Base-by-base conservation (phyloP, 2,329 filamentous ascomycete species). In the Colletotrichum tofieldiae region DNA sequence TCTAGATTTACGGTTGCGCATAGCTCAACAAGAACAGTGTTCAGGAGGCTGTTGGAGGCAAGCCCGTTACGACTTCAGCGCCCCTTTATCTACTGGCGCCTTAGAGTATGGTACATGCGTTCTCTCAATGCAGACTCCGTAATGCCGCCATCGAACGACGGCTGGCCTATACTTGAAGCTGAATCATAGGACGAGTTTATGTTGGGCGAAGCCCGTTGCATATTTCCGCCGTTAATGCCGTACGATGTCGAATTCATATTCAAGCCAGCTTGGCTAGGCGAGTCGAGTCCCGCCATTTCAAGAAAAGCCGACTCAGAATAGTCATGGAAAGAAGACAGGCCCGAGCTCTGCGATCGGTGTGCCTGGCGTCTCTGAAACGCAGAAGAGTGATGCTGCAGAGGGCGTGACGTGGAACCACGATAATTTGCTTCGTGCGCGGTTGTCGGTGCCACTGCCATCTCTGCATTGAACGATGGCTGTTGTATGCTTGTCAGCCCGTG, bases 301-400 rank as follows among this genome's bases (percentile, higher is more conserved):
- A 73, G 37, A 26, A 72, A 73, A 9, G 41, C 20, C n/a, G 69
- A 51, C 29, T 73, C 69, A 35, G 72, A 49, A 49, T 69, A 73
- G 11, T 51, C 60, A 8, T 65, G 72, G 20, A 65, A 73, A 29
- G 67, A 56, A 9, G 68, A 29, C 41, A 68, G 60, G 12, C 29
- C 26, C 23, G 69, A 39, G 18, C 32, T 49, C 12, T 60, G 49
- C 12, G 47, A 18, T 32, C 55, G 64, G 3, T 66, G 55, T 14
- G 35, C 43, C 39, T 64, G 59, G 14, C 69, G 72, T 12, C 26
- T 32, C 3, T 61, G 72, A 20, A 72, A 73, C 16, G 39, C n/a
- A 11, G 60, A 16, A 14, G 52, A 39, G 16, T 68, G 54, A 8
- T 67, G 64, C 35, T 63, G 69, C 23, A 58, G 43, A 18, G 47